Evolutionary conservation across 768 basidiomycete species (phyloP), one percentile per base, ranked within the genome.

Genomic region (Mycena epipterygia): DNA sequence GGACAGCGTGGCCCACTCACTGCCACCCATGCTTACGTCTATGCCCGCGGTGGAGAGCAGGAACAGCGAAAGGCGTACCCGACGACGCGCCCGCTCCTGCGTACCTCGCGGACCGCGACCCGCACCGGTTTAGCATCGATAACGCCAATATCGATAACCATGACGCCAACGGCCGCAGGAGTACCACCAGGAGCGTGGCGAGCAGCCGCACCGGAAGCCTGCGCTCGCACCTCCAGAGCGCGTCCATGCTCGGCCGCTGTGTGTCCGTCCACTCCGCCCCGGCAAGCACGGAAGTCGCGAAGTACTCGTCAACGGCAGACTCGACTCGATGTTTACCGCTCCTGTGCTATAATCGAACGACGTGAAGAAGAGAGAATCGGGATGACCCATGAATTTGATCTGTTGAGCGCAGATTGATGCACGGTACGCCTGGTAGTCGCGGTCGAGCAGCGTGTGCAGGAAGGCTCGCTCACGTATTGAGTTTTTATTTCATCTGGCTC

Each of bases 21-120:
- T 77, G 42, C 19, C 41, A 25, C 58, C 21, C 19, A 16, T 58
- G 39, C 42, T 62, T 5, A 49, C 49, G 51, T 46, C 16, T 42
- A n/a, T n/a, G n/a, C n/a, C n/a, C n/a, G n/a, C n/a, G n/a, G n/a
- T n/a, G n/a, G n/a, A n/a, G n/a, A n/a, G n/a, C n/a, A n/a, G n/a
- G n/a, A n/a, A n/a, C n/a, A n/a, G 44, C 17, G 53, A 68, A 25
- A 59, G 74, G 32, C 76, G 21, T 77, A 79, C 66, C 72, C 75
- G 12, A 70, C 70, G 25, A 30, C 61, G 14, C 74, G 80, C 29
- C 76, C 78, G 16, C 70, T 82, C 19, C 82, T 33, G 76, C 78
- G 5, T 77, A 83, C 69, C 75, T 82, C 42, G 66, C 76, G 7
- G 79, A 78, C 37, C 60, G 69, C 35, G 74, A 76, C 44, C 67